Evolutionary conservation across 169 alveolate genomes (phyloP), one percentile per base, ranked within the genome.

Genomic region (Plasmodium inui): DNA sequence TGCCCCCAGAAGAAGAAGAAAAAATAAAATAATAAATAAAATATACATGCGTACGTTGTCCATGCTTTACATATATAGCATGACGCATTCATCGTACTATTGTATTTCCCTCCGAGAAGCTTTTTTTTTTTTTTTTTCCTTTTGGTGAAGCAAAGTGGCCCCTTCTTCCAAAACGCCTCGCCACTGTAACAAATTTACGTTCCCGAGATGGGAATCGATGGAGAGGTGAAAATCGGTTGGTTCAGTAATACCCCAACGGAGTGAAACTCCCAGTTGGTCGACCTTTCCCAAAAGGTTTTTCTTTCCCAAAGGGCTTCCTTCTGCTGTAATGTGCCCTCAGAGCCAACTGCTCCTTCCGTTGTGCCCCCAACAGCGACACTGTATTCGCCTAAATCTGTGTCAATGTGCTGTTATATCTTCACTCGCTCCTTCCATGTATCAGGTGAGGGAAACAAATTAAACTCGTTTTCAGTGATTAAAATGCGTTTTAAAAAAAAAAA

Each of bases 391-490:
- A 67, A 67, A 67, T 26, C n/a, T 26, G 39, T 67, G n/a, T 41
- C 39, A 67, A 67, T 19, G 5, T 3, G 14, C n/a, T n/a, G n/a
- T 22, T 22, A 67, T 10, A 67, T 3, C 6, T 67, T 6, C 37
- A 67, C 17, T 14, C 76, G 4, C 37, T 28, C 41, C 37, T 67
- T 0, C 28, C 28, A 67, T 26, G 17, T 67, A 26, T 26, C 76
- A 67, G 6, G 30, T 67, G 14, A 7, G n/a, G 39, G 41, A 67
- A 79, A 17, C 34, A 79, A 19, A 39, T 37, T 79, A 55, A 34
- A 30, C 84, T n/a, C 39, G 30, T 79, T 41, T 41, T 79, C 34
- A 37, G 55, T 79, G 72, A 79, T 79, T 79, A 79, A 79, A 79
- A 79, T 41, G 84, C 55, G 34, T 39, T 79, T 79, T 41, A 41